Base-by-base conservation (phyloP, 192 early-diverging fungal species). In the Borealophlyctis nickersoniae region DNA sequence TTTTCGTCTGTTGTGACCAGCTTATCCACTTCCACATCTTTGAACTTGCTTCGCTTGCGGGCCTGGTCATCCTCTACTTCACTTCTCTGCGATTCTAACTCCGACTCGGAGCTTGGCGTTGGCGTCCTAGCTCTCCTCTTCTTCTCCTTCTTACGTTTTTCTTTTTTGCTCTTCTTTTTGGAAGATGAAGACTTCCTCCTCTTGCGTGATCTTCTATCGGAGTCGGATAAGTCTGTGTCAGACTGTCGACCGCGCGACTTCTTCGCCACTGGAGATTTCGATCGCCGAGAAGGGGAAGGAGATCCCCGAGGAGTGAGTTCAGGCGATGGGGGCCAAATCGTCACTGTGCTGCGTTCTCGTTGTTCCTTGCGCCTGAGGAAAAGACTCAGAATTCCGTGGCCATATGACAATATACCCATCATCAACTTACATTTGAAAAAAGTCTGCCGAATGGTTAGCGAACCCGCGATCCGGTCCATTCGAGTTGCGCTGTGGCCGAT, bases 251-350 rank as follows among this genome's bases (percentile, higher is more conserved):
- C 26, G 29, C 2, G 11, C 19, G 55, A 9, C 7, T 3, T n/a
- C 1, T 48, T 74, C 19, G 4, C 59, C 23, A 48, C 32, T 27
- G n/a, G n/a, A n/a, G 70, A 61, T 65, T 73, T 74, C 36, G 28
- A 50, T 52, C 53, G 31, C 48, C 27, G 39, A 23, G 27, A 27
- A 73, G 34, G 67, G 13, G 53, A 56, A 35, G 31, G 2, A 11
- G 71, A 54, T 16, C 48, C 24, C 28, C 33, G 23, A 0, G 70
- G 63, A 4, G 74, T 63, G 32, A 54, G 26, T 45, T 76, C 72
- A 26, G 79, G 79, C 2, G 81, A 83, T 19, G 76, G 27, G 0
- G 72, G 68, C 81, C 81, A 83, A 3, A 83, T 68, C 3, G 63
- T 68, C 27, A 39, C 66, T 11, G 30, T 58, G 53, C 57, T 68